phyloP scores from a whole-genome alignment of 1,284 basidiomycete genomes.

The Bjerkandera adusta region DNA sequence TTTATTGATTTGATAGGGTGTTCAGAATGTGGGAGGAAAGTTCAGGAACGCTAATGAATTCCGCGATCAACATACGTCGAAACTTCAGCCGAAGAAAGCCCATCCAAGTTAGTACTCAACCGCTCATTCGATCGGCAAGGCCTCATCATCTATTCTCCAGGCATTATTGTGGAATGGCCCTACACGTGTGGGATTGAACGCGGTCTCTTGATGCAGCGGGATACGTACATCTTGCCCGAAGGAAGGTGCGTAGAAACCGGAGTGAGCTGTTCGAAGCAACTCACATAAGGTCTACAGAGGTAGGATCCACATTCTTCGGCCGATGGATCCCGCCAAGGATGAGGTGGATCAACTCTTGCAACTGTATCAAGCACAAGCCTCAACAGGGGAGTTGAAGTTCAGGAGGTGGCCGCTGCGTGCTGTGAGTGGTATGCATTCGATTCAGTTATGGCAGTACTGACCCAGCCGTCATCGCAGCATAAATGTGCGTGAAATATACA shows the following conservation, averaged over 20 bases:
- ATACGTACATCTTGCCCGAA: conserved; percentile 42
- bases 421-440: conserved; percentile 41
- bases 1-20: no score
- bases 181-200: no score
- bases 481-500: conserved; percentile 60
- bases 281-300: conserved; percentile 42
- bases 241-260: conserved; percentile 36
- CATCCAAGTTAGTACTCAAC: no score
- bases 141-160: no score
- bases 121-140: no score
- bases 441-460: background rate
- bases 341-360: conserved; percentile 54
- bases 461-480: conserved; percentile 40
- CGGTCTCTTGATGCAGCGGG: no score
- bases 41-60: conserved; percentile 13
- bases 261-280: background rate
- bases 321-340: conserved; percentile 26
- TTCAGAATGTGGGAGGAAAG: no score
- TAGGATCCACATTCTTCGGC: conserved; percentile 56
- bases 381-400: conserved; percentile 51
- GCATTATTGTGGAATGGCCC: no score
- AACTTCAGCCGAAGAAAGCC: no score
- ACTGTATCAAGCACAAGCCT: conserved; percentile 64
- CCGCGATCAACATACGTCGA: conserved; percentile 8
- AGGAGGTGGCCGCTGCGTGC: conserved; percentile 65